Percentiles rank a stretch among this genome's conserved stretches.
Evolutionary conservation across 2,329 filamentous ascomycete genomes (phyloP).

Genomic region (Sordariomycetes sp.): DNA sequence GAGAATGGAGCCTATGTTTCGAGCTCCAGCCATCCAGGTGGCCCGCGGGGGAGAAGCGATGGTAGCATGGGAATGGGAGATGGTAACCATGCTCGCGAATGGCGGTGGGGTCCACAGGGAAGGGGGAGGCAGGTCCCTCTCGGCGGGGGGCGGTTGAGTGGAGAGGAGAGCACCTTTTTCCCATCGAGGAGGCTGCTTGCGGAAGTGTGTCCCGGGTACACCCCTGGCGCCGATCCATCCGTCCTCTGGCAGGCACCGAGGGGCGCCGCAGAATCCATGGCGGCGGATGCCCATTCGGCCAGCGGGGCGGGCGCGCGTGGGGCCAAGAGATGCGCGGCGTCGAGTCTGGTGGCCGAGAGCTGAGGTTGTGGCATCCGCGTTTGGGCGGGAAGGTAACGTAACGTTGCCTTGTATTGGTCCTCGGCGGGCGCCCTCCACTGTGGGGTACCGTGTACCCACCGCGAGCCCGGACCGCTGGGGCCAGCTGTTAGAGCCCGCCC

Average conservation of each 20-base stretch:
- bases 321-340: background rate
- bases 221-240: no score
- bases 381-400: background rate
- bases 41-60: background rate
- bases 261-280: no score
- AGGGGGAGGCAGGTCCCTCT: background rate
- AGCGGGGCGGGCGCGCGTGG: background rate
- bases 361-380: background rate
- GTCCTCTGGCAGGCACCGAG: no score
- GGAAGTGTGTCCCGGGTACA: no score
- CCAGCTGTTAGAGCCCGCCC: background rate
- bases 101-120: background rate
- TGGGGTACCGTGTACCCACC: background rate
- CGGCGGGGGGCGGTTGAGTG: background rate
- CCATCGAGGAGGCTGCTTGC: no score
- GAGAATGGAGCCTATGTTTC: background rate
- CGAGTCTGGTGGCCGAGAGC: background rate
- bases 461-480: background rate
- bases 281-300: background rate
- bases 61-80: background rate
- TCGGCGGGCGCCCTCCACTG: background rate
- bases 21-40: background rate
- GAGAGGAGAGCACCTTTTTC: no score
- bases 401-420: background rate
- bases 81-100: background rate